Conservation (phyloP, 306 rosid genomes). For the Malus orientalis region DNA sequence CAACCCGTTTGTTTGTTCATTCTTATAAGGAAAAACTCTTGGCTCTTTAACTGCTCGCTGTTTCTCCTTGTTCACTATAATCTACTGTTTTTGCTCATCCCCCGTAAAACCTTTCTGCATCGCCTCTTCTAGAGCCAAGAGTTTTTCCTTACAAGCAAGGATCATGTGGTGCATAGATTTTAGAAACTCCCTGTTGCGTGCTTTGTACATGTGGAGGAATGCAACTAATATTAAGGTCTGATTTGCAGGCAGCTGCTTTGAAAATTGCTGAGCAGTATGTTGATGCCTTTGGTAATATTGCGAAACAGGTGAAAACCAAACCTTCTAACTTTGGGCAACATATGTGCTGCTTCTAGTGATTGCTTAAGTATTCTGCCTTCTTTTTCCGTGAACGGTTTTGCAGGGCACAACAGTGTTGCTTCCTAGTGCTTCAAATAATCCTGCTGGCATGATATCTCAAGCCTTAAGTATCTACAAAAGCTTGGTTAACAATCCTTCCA, state of each 20-base stretch:
- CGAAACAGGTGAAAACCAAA: constrained; percentile 66
- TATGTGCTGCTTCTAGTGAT: background rate
- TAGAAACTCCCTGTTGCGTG: background rate
- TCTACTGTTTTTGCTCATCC: background rate
- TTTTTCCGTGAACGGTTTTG: background rate
- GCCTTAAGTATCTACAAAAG: constrained; percentile 86
- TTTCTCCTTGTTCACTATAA: background rate
- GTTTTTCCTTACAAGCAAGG: background rate
- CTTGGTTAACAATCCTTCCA: constrained; percentile 48
- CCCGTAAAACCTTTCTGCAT: background rate
- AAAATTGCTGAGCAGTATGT: constrained; percentile 89
- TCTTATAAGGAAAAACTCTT: background rate
- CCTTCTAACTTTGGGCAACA: background rate
- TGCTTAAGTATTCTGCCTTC: background rate
- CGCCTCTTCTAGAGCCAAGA: background rate
- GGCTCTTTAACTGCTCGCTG: background rate
- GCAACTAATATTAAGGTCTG: constrained; percentile 22
- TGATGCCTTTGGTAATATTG: constrained; percentile 77
- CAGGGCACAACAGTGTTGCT: constrained; percentile 96
- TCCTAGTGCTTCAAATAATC: constrained; percentile 72
- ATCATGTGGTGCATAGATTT: background rate
- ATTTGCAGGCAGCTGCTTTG: constrained; percentile 85
- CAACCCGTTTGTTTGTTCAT: background rate
- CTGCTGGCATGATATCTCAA: constrained; percentile 90
- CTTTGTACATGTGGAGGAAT: background rate